phyloP scores from a whole-genome alignment of 768 basidiomycete species.

The Kwoniella dendrophila region DNA sequence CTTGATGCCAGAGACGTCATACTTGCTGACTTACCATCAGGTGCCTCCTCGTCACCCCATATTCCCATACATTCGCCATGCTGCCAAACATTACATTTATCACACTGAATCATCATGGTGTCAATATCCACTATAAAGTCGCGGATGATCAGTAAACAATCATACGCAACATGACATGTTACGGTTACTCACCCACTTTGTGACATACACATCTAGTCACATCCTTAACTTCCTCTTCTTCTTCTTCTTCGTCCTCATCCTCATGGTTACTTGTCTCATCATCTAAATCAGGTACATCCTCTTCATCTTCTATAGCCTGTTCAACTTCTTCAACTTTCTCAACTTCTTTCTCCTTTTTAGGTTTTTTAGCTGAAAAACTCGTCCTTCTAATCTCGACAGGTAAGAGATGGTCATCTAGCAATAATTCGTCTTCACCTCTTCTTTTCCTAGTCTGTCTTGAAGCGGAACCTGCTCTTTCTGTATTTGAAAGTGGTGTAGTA shows the following conservation, averaged over 20 bases:
- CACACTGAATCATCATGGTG: constrained; percentile 97
- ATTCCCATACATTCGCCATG: constrained; percentile 96
- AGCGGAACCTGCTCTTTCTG: constrained; percentile 24
- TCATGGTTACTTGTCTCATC: constrained; percentile 19
- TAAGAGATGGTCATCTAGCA: constrained; percentile 46
- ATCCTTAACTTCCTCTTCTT: constrained; percentile 34
- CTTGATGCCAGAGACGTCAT: not conserved
- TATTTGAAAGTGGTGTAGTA: constrained; percentile 15
- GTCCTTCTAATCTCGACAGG: constrained; percentile 35
- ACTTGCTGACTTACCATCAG: constrained; percentile 49
- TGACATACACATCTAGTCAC: constrained; percentile 50
- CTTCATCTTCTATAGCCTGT: constrained; percentile 4
- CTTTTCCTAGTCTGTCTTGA: constrained; percentile 28
- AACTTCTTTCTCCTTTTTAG: constrained; percentile 15
- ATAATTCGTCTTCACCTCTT: constrained; percentile 42
- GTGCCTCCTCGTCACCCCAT: constrained; percentile 60
- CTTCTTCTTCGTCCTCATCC: constrained; percentile 26
- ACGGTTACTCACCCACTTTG: constrained; percentile 36
- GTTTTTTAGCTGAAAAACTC: constrained; percentile 5
- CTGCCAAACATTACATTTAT: constrained; percentile 96
- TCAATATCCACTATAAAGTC: no score
- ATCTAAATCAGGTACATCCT: constrained; percentile 2
- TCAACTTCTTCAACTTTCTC: constrained; percentile 16
- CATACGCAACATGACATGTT: constrained; percentile 17
- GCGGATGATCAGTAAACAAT: no score